Conservation (phyloP, 768 basidiomycete species). For the Leccinellum rugosiceps region DNA sequence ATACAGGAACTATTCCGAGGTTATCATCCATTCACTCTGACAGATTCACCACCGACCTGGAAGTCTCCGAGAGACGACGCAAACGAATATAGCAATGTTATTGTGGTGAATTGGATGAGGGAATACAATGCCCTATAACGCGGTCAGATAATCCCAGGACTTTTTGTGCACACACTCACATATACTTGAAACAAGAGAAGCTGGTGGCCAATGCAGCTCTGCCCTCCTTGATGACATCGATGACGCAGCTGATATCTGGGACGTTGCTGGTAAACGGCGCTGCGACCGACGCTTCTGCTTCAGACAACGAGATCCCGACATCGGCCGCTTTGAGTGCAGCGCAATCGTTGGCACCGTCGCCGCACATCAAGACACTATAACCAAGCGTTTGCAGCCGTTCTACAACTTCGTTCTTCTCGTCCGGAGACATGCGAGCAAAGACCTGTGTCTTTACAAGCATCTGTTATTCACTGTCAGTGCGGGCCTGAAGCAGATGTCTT, state of each 20-base stretch:
- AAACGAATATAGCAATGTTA: slow-evolving; percentile 93
- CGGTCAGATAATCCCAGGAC: slow-evolving; percentile 6
- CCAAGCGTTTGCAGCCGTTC: slow-evolving; percentile 91
- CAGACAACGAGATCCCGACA: slow-evolving; percentile 93
- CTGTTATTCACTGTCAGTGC: slow-evolving; percentile 38
- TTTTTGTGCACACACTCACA: slow-evolving; percentile 57
- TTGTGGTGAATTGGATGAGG: slow-evolving; percentile 97
- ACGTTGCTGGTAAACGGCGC: slow-evolving; percentile 94
- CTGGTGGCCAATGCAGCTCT: slow-evolving; percentile 94
- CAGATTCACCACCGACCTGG: slow-evolving; percentile 53
- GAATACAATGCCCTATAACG: slow-evolving; percentile 89
- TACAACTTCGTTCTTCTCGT: slow-evolving; percentile 98
- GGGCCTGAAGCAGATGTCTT: background rate
- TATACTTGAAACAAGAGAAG: slow-evolving; percentile 99
- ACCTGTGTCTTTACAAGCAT: slow-evolving; percentile 97
- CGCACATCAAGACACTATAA: slow-evolving; percentile 97
- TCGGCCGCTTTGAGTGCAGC: slow-evolving; percentile 98
- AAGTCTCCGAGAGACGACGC: slow-evolving; percentile 96
- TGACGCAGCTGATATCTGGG: slow-evolving; percentile 92
- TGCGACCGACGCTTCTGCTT: slow-evolving; percentile 97
- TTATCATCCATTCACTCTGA: slow-evolving; percentile 8
- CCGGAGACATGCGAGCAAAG: slow-evolving; percentile 98
- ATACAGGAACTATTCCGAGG: slow-evolving; percentile 73
- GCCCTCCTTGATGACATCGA: slow-evolving; percentile 96
- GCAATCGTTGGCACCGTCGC: slow-evolving; percentile 98